These are phyloP conservation scores for Starmera caribaea DNA, from an alignment of 805 yeast species.

Conservation along the genomic window DNA sequence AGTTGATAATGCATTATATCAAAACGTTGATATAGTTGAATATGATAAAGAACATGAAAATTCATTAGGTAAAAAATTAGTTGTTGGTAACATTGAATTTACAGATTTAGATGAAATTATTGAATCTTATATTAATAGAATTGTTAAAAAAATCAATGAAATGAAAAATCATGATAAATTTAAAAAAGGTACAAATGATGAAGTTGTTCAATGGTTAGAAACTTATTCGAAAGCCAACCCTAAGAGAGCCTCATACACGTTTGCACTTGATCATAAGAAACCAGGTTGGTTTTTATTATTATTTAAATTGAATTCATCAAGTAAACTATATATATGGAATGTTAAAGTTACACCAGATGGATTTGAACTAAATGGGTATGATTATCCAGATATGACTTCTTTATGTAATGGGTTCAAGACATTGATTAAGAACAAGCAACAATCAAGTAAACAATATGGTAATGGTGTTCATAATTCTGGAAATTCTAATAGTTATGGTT, in stretches of 20 bases:
- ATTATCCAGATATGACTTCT: constrained; percentile 81
- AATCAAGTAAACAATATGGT: not conserved
- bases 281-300: constrained; percentile 92
- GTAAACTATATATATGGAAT: constrained; percentile 75
- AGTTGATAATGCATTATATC: constrained; percentile 82
- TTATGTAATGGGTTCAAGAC: constrained; percentile 95
- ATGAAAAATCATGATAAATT: constrained; percentile 85
- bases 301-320: constrained; percentile 69
- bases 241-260: constrained; percentile 80
- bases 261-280: constrained; percentile 78
- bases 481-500: not conserved
- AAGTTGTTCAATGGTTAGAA: constrained; percentile 79
- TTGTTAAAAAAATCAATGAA: constrained; percentile 74
- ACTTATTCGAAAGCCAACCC: constrained; percentile 89
- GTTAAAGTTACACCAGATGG: constrained; percentile 89
- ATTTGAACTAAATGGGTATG: constrained; percentile 64
- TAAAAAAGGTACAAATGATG: constrained; percentile 67
- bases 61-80: constrained; percentile 45
- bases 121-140: constrained; percentile 75
- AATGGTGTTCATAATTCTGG: not conserved
- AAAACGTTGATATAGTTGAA: constrained; percentile 83
- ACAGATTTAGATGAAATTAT: constrained; percentile 90
- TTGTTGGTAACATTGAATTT: constrained; percentile 62
- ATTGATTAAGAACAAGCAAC: constrained; percentile 21
- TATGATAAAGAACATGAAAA: constrained; percentile 54